Evolutionary conservation across 169 alveolate species (phyloP), one percentile per base, ranked within the genome.

Genomic region (Plasmodium fragile): DNA sequence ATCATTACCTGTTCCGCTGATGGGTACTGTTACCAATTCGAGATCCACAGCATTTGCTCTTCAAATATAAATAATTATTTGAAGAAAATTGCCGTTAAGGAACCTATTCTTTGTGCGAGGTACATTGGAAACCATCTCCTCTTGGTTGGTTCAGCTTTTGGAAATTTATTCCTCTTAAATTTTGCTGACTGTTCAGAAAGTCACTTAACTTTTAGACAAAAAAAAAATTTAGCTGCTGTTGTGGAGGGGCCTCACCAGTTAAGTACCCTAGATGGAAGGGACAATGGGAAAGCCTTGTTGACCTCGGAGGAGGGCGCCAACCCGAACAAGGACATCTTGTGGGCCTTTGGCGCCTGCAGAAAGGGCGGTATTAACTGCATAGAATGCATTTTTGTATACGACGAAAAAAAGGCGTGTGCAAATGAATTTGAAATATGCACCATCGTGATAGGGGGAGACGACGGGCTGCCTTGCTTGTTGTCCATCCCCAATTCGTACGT

Each of bases 1-100:
- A 91, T 91, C 73, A 81, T 91, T 75, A 80, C 94, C 13, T 91
- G 94, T 81, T 79, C 94, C 25, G 94, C 94, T 49, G 94, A 91
- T 91, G 94, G 94, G 22, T 75, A 69, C 71, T 91, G 94, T 41
- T 91, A 75, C 82, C 94, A 91, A 80, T 91, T 80, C 82, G 94
- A 91, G 73, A 91, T 91, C 41, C 83, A 79, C 5, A 39, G 82
- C 22, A 80, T 91, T 59, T 91, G 94, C 30, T 79, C 91, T 8
- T 80, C 92, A 18, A 87, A 75, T 65, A 69, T 91, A 41, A 91
- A 91, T 73, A 91, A 91, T 91, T 91, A 53, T 52, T 91, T 79
- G 41, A 91, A 91, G 82, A 91, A 91, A 70, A 71, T 91, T 18
- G 81, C 69, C 75, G 79, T 91, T 30, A 79, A 91, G 16, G 94